Conservation (phyloP, 495 filamentous ascomycete species). For the Bombardia bombarda region DNA sequence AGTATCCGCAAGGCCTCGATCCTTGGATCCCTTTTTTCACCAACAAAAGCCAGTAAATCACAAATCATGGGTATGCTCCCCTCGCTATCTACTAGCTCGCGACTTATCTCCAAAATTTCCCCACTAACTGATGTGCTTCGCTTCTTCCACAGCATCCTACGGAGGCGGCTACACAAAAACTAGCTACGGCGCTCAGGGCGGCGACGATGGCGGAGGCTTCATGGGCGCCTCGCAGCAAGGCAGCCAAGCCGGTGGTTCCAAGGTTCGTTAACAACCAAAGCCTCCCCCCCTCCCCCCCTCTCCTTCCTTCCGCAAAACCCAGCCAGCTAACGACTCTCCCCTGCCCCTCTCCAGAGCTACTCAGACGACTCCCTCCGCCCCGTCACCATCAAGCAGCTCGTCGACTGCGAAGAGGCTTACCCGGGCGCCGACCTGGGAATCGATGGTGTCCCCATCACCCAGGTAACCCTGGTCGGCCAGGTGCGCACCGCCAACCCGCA, state of each 20-base stretch:
- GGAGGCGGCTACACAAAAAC: constrained; percentile 32
- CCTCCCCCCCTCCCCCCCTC: background rate
- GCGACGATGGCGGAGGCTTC: constrained; percentile 39
- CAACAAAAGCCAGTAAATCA: constrained; percentile 1
- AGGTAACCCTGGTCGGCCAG: constrained; percentile 82
- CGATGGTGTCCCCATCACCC: constrained; percentile 55
- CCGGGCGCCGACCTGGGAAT: constrained; percentile 66
- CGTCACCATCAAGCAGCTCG: constrained; percentile 88
- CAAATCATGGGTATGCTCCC: constrained; percentile 8
- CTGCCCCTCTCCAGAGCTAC: constrained; percentile 22
- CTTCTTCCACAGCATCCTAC: constrained; percentile 25
- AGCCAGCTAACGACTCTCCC: background rate
- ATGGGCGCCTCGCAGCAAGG: constrained; percentile 36
- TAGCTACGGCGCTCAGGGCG: constrained; percentile 30
- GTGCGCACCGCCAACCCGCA: constrained; percentile 80
- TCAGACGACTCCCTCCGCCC: constrained; percentile 70
- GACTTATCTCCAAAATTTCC: no score
- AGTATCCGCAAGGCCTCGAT: no score
- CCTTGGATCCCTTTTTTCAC: background rate
- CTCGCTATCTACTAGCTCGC: background rate
- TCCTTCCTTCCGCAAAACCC: background rate
- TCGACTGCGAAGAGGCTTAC: constrained; percentile 68
- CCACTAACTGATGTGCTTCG: background rate
- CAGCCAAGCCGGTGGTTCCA: constrained; percentile 27
- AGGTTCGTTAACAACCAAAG: no score